Base-by-base conservation (phyloP, 2,329 filamentous ascomycete species). In the Penicillium occitanis region DNA sequence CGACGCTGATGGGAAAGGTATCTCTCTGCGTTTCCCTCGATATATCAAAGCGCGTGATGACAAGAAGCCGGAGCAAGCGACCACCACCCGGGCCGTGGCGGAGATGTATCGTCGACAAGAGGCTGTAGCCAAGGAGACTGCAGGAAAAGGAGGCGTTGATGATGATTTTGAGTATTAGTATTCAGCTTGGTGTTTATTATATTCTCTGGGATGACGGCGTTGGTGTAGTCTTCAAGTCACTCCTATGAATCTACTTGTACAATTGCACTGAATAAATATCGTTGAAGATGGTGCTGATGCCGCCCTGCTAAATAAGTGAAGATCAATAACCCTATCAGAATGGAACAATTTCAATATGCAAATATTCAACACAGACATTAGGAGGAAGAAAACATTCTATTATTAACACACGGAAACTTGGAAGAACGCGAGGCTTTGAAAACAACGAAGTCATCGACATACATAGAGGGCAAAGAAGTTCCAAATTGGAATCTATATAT, bases 31-130 rank as follows among this genome's bases (percentile, higher is more conserved):
- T 6, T 99, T 99, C 78, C 95, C 95, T 10, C 83, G 95, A 11
- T 99, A 96, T 78, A 95, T 99, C 76, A 92, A 93, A 76, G 81
- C 92, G 48, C 86, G 95, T 67, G 94, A 98, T 67, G 95, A 99
- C 76, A 99, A 99, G 86, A 97, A 96, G 81, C 88, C 92, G 0
- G 93, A 97, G 68, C 86, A 94, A 80, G 95, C 95, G 14, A 97
- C 93, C 46, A 90, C 85, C 40, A 92, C 89, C 68, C 84, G 89
- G 61, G 91, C 95, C 80, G 91, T 99, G 60, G 93, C 93, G 0
- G 95, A 98, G 78, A 97, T 99, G 94, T 99, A 98, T 81, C 85
- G 89, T 70, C 93, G 91, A 80, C 95, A 99, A 82, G 94, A 98
- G 82, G 91, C 90, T 71, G 92, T 97, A 61, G 82, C 87, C 13